Conservation (phyloP, 1,284 basidiomycete genomes). For the Sporisorium iseilematis-ciliati region DNA sequence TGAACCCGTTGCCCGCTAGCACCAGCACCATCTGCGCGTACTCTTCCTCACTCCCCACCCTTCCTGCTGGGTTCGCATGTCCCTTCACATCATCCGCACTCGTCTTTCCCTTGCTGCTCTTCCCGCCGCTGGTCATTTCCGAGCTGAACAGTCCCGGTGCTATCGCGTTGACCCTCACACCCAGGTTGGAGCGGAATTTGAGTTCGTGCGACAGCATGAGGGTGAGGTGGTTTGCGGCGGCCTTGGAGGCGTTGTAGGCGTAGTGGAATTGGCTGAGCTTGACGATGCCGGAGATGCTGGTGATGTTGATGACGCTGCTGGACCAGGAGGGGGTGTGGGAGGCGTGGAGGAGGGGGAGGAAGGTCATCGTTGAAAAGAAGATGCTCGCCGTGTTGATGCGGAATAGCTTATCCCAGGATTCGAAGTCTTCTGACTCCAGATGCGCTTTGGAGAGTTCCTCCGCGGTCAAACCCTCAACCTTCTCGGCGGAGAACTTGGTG, state of each 20-base stretch:
- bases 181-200: conserved; percentile 32
- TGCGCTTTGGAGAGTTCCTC: conserved; percentile 31
- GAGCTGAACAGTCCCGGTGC: conserved; percentile 57
- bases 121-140: conserved; percentile 56
- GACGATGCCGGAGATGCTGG: conserved; percentile 52
- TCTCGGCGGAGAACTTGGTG: conserved; percentile 38
- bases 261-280: conserved; percentile 52
- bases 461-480: conserved; percentile 11
- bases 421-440: conserved; percentile 36
- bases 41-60: conserved; percentile 51
- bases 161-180: conserved; percentile 57
- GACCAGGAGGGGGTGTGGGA: conserved; percentile 19
- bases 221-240: conserved; percentile 60
- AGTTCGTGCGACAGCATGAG: conserved; percentile 60
- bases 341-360: conserved; percentile 55
- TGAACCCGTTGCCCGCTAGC: conserved; percentile 51
- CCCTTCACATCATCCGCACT: conserved; percentile 26
- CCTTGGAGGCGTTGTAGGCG: conserved; percentile 62
- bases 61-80: conserved; percentile 52
- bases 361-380: conserved; percentile 62
- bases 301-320: conserved; percentile 55
- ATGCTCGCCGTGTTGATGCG: conserved; percentile 47
- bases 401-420: conserved; percentile 52
- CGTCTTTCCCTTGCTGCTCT: conserved; percentile 30
- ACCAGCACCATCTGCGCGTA: conserved; percentile 55